Evolutionary conservation across 768 basidiomycete species (phyloP), one percentile per base, ranked within the genome.

Genomic region (Suillus paluster): DNA sequence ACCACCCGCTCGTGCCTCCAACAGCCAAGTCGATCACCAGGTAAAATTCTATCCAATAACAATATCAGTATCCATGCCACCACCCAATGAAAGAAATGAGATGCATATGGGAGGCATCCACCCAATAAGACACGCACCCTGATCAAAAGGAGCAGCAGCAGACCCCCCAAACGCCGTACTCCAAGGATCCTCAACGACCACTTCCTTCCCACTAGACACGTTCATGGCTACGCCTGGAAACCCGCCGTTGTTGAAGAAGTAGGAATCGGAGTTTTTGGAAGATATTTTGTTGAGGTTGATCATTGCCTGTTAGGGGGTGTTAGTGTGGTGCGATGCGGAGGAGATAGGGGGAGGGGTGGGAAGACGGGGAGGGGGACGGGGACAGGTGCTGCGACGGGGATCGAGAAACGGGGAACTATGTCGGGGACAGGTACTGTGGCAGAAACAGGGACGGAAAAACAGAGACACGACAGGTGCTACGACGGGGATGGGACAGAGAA

Each of bases 21-120:
- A 85, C 92, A 2, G 88, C 92, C 39, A 95, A 83, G 71, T 91
- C 84, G 70, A 96, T 77, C 68, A 93, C 86, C 27, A 95, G 76
- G 76, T 92, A 95, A 75, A 96, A 95, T 19, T 86, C 88, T 86
- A 60, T 42, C 46, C 21, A n/a, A 69, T 63, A n/a, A n/a, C n/a
- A n/a, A n/a, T 5, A 4, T 62, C 33, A 48, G 54, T n/a, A 15
- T n/a, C n/a, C n/a, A n/a, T n/a, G n/a, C n/a, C n/a, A n/a, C n/a
- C n/a, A n/a, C n/a, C n/a, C n/a, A n/a, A n/a, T n/a, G n/a, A n/a
- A n/a, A n/a, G n/a, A n/a, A n/a, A n/a, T n/a, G n/a, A n/a, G n/a
- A n/a, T n/a, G n/a, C n/a, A n/a, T n/a, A n/a, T n/a, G n/a, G n/a
- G n/a, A n/a, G n/a, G n/a, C n/a, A n/a, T n/a, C n/a, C n/a, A n/a